Evolutionary conservation across 495 filamentous ascomycete species (phyloP), one percentile per base, ranked within the genome.

Genomic region (Penicillium taxi): DNA sequence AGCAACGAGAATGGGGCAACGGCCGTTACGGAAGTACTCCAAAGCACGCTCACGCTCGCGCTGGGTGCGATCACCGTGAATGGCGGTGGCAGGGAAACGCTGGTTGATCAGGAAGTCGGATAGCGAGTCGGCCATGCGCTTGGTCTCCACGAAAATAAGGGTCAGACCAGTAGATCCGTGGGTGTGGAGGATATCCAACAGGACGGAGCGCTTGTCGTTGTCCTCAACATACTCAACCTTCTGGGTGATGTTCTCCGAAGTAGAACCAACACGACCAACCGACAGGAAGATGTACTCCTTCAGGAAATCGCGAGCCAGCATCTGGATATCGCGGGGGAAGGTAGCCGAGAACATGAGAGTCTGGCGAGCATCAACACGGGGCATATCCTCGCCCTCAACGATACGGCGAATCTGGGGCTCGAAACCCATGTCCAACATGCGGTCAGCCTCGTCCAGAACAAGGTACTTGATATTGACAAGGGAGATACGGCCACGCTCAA

Each of bases 361-460:
- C 65, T 96, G 93, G 53, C 93, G 87, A 50, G 73, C 66, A 40
- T 83, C 70, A 43, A 87, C 85, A 29, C 67, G 64, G 23, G 93
- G 91, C 91, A 96, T 96, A 56, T 98, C 91, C 66, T 95, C 91
- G 44, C 84, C 86, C 65, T 98, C 89, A 16, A 98, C 89, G 50
- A 98, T 96, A 48, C 91, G 83, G 47, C 91, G 89, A 60, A 98
- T 96, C 66, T 98, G 91, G 52, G 91, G 91, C 73, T 98, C 91
- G 74, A 98, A 98, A 83, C 91, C 91, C 91, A 98, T 96, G 72
- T 98, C 91, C 75, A 98, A 70, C 91, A 98, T 96, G 63, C 93
- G 93, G 71, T 98, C 91, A 62, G 91, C 91, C 74, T 98, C 91
- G 51, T 98, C 91, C 24, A 98, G 83, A 47, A 98, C 85, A n/a